A percentile compares a stretch with the other conserved stretches of the same genome.
Conservation (phyloP, 805 yeast genomes). For the Yamadazyma scolyti region DNA sequence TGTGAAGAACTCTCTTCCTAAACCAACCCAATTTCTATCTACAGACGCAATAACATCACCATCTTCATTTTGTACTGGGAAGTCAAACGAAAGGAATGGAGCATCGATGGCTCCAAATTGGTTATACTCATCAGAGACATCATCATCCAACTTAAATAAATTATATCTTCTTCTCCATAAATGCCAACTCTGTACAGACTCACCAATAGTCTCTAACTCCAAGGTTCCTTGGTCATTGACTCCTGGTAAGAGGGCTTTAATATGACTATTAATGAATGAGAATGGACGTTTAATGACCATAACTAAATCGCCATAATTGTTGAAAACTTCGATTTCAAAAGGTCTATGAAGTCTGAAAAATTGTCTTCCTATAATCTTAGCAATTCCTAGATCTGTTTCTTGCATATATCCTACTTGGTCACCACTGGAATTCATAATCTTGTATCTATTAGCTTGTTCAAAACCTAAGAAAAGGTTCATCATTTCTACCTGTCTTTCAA, state of each 20-base stretch:
- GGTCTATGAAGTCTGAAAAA: slow-evolving; percentile 85
- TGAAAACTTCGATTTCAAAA: slow-evolving; percentile 68
- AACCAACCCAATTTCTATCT: slow-evolving; percentile 92
- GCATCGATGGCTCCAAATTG: slow-evolving; percentile 90
- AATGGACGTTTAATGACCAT: slow-evolving; percentile 78
- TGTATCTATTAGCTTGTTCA: slow-evolving; percentile 85
- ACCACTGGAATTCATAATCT: slow-evolving; percentile 70
- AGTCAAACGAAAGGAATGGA: slow-evolving; percentile 81
- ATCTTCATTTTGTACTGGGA: slow-evolving; percentile 63
- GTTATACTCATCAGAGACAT: slow-evolving; percentile 43
- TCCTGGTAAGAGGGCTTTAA: slow-evolving; percentile 67
- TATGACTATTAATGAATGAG: slow-evolving; percentile 83
- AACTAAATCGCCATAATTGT: slow-evolving; percentile 55
- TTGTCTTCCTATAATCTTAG: slow-evolving; percentile 75
- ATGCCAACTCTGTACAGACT: slow-evolving; percentile 91
- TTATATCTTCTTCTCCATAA: slow-evolving; percentile 88
- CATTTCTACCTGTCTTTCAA: slow-evolving; percentile 84
- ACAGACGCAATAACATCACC: slow-evolving; percentile 69
- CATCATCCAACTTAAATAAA: slow-evolving; percentile 54
- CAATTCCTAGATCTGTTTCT: slow-evolving; percentile 73
- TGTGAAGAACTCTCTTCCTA: slow-evolving; percentile 88
- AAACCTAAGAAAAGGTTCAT: slow-evolving; percentile 85
- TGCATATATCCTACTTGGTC: slow-evolving; percentile 72
- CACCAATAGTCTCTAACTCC: slow-evolving; percentile 62
- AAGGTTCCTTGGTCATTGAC: slow-evolving; percentile 30